Evolutionary conservation across 2,329 filamentous ascomycete genomes (phyloP).

Genomic region (Apiospora kogelbergensis): DNA sequence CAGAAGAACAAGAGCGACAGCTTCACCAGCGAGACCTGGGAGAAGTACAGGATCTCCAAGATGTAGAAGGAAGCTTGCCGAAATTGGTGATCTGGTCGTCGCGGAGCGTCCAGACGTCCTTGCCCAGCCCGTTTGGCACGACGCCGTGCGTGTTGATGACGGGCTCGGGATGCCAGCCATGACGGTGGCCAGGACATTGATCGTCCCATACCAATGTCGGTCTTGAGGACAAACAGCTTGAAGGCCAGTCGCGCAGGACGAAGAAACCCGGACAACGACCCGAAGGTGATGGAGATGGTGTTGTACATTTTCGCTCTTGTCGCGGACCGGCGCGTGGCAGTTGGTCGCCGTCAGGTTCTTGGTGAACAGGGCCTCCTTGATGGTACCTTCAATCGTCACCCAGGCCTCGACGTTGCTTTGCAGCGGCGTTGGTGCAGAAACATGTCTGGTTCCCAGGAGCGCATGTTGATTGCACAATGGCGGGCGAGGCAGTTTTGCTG

Average conservation of each 20-base stretch:
- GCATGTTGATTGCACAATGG: conserved; percentile 28
- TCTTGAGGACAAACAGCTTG: conserved; percentile 32
- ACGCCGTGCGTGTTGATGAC: conserved; percentile 27
- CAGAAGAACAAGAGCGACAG: conserved; percentile 42
- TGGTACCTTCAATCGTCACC: conserved; percentile 27
- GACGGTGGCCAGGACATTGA: conserved; percentile 30
- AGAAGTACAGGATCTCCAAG: conserved; percentile 39
- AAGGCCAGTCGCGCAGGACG: conserved; percentile 39
- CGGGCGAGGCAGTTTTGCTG: conserved; percentile 29
- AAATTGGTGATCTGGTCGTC: conserved; percentile 24
- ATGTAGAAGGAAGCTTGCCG: conserved; percentile 31
- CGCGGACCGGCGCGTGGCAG: conserved; percentile 28
- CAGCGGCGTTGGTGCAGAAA: conserved; percentile 30
- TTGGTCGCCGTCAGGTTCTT: conserved; percentile 23
- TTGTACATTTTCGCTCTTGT: conserved; percentile 35
- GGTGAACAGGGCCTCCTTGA: conserved; percentile 28
- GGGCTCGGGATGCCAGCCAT: conserved; percentile 29
- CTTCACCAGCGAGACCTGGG: conserved; percentile 38
- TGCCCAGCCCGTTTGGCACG: conserved; percentile 26
- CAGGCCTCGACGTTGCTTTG: conserved; percentile 27
- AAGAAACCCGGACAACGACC: conserved; percentile 38
- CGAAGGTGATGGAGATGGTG: conserved; percentile 33
- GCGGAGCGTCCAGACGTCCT: conserved; percentile 34
- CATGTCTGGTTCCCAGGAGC: conserved; percentile 28
- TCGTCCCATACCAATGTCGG: conserved; percentile 40